Percentiles rank a stretch among this genome's conserved stretches.
Evolutionary conservation across 352 stramenopile species (phyloP).

Genomic region (Phytophthora colocasiae): DNA sequence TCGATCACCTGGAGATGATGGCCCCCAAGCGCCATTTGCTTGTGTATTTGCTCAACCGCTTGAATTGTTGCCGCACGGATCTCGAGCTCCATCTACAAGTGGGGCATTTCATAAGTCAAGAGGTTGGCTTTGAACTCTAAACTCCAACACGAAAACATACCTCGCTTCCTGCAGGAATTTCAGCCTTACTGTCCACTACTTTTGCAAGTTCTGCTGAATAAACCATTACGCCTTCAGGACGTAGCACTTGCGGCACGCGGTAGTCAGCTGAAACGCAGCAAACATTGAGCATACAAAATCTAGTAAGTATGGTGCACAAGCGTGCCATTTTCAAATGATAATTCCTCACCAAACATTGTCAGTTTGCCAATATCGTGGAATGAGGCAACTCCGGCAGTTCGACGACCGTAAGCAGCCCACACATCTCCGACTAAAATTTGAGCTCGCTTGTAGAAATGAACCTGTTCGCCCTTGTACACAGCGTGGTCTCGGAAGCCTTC

Average conservation of each 20-base stretch:
- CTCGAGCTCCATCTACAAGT: slow-evolving; percentile 76
- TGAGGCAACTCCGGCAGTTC: slow-evolving; percentile 45
- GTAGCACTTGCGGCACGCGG: slow-evolving; percentile 84
- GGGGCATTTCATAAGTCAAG: neutral
- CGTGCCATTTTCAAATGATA: neutral
- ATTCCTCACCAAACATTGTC: slow-evolving; percentile 85
- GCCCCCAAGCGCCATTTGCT: slow-evolving; percentile 38
- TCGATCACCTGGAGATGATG: slow-evolving; percentile 74
- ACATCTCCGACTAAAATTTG: slow-evolving; percentile 90
- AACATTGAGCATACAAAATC: neutral
- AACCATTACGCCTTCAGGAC: slow-evolving; percentile 70
- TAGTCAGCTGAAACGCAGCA: slow-evolving; percentile 72
- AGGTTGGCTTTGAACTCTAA: too few relatives aligned
- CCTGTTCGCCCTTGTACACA: slow-evolving; percentile 81
- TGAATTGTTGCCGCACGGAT: slow-evolving; percentile 87
- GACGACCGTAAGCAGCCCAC: slow-evolving; percentile 86
- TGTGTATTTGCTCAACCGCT: slow-evolving; percentile 78
- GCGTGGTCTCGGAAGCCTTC: slow-evolving; percentile 85
- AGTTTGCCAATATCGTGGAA: slow-evolving; percentile 87
- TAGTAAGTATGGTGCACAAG: neutral
- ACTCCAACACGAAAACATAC: slow-evolving; percentile 26
- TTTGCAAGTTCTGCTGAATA: slow-evolving; percentile 58
- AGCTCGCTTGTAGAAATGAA: slow-evolving; percentile 92
- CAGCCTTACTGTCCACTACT: slow-evolving; percentile 61
- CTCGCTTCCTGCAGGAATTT: slow-evolving; percentile 70